Base-by-base conservation (phyloP, 1,139 yeast genomes). In the Scheffersomyces parashehatae region DNA sequence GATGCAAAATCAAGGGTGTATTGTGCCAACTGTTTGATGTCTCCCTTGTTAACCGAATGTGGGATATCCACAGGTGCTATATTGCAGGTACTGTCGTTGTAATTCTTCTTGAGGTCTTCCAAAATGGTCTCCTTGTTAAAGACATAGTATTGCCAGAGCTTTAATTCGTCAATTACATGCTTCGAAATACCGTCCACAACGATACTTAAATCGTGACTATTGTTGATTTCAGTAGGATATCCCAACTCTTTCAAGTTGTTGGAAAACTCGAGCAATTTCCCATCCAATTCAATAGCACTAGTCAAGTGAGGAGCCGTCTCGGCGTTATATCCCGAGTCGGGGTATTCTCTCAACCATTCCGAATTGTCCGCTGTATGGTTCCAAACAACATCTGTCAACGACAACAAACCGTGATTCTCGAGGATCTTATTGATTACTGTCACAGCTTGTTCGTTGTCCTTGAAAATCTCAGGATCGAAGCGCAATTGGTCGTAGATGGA, bases 311-410 rank as follows among this genome's bases (percentile, higher is more conserved):
- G 97, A 2, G 98, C 95, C 3, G 97, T 91, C 43, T 78, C 79
- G 29, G 77, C 77, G 48, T 88, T 88, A 66, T 93, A 93, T 6
- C 98, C 98, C 2, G 89, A 81, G 31, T 91, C 97, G 0, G 98
- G 98, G 54, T 86, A 90, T 3, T 84, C 85, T 42, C 79, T 68
- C 33, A 93, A 65, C 99, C 99, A 93, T 1, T 60, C 67, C 0
- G 98, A 89, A 63, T 93, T 88, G 59, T 88, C 77, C 2, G 98
- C 97, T 0, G 98, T 93, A 60, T 93, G 99, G 62, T 93, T 93
- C 75, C 90, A 83, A 2, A 93, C 98, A 37, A 93, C 85, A 65
- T 93, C 99, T 1, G 97, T 89, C 66, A 93, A 71, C 1, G 96
- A 77, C 41, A 93, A 70, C 48, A 91, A 74, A 3, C 79, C 77